Base-by-base conservation (phyloP, 495 filamentous ascomycete species). In the Penicillium daleae region DNA sequence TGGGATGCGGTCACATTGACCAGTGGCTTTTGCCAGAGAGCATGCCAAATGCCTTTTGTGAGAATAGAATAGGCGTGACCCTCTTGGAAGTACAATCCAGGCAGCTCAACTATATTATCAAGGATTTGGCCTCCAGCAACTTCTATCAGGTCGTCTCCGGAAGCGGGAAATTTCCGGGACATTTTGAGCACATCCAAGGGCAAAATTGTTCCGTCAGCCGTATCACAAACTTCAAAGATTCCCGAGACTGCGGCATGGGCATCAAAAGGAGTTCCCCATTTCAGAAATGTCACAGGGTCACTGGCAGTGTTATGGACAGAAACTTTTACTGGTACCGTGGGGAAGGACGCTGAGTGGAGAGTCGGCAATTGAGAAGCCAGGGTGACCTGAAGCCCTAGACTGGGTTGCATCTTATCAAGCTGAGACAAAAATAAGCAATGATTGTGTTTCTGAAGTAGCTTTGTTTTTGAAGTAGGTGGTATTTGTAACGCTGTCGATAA, bases 221-320 rank as follows among this genome's bases (percentile, higher is more conserved):
- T 70, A 49, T 79, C 78, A 32, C 68, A 66, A 31, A 84, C 69
- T 10, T 76, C 67, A 51, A 86, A 73, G 15, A 85, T 68, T 29
- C 83, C 81, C 10, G 83, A 68, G 22, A 78, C 64, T 26, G 77
- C 69, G 10, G 82, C 83, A 29, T 73, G 59, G 5, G 74, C 62
- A 60, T 86, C 84, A 9, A 86, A 65, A 6, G 83, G 83, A 5
- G 78, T 78, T 51, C 76, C 69, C 80, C 80, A 86, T 39, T 65
- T 71, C 13, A 86, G 71, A 19, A 86, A 46, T 2, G 82, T 85
- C 15, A 84, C 68, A 29, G 83, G 73, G 9, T 67, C 37, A 0
- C 65, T 49, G 31, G 73, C 68, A 1, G 70, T 67, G 60, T 85
- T 86, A 48, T 72, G 72, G n/a, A 85, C 69, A 1, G 75, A 74